phyloP scores from a whole-genome alignment of 2,329 filamentous ascomycete species.

The Apiospora arundinis region DNA sequence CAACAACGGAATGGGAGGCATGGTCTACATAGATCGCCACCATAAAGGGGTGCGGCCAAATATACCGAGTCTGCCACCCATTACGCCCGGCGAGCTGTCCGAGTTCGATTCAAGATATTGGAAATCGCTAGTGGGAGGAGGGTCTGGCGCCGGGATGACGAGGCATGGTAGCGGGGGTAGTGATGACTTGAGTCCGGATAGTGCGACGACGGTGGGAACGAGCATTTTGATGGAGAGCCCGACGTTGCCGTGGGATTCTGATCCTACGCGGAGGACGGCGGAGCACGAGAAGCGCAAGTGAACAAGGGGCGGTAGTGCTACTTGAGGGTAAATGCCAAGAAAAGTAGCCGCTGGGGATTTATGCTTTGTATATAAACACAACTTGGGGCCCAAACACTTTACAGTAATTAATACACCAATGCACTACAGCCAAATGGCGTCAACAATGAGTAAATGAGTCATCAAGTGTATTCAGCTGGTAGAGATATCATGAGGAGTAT shows the following conservation, averaged over 20 bases:
- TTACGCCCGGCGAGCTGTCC: slow-evolving; percentile 20
- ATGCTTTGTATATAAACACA: background rate
- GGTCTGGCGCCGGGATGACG: background rate
- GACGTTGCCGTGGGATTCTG: slow-evolving; percentile 2
- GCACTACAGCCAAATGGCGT: background rate
- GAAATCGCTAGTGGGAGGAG: slow-evolving; percentile 4
- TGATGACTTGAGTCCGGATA: background rate
- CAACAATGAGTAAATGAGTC: too few relatives aligned
- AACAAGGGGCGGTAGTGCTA: background rate
- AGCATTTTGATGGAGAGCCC: slow-evolving; percentile 7
- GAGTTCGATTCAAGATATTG: slow-evolving; percentile 23
- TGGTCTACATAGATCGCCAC: background rate
- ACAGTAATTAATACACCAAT: background rate
- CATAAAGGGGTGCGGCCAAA: slow-evolving; percentile 9
- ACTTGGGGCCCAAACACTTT: background rate
- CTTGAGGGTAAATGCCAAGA: background rate
- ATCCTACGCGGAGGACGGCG: background rate
- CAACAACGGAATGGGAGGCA: background rate
- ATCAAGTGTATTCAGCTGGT: too few relatives aligned
- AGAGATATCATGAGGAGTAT: background rate
- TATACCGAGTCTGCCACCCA: slow-evolving; percentile 20
- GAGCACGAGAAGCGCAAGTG: slow-evolving; percentile 1
- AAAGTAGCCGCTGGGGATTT: too few relatives aligned
- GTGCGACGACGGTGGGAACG: slow-evolving; percentile 7
- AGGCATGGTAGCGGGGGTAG: background rate